Conservation (phyloP, 2,329 filamentous ascomycete genomes). For the Aureobasidium sp. region DNA sequence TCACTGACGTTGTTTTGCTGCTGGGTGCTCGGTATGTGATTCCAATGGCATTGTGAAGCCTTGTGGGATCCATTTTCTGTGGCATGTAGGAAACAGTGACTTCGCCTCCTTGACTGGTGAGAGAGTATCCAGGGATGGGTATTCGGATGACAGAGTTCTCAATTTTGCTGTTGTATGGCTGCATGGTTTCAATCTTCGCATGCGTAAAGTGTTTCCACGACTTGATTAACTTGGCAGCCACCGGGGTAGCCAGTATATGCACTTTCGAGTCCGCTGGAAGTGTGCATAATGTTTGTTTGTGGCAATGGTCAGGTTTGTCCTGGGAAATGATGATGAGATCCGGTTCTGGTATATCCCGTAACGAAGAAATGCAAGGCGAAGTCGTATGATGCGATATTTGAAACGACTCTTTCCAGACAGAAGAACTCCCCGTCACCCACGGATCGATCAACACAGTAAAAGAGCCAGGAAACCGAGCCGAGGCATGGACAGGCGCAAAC, state of each 20-base stretch:
- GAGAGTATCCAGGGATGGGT: slow-evolving; percentile 47
- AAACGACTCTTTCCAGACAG: slow-evolving; percentile 55
- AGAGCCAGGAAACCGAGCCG: slow-evolving; percentile 38
- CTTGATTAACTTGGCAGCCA: slow-evolving; percentile 57
- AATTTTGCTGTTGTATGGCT: slow-evolving; percentile 36
- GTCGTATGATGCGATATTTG: slow-evolving; percentile 52
- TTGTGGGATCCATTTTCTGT: slow-evolving; percentile 53
- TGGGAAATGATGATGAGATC: slow-evolving; percentile 55
- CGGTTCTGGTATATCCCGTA: slow-evolving; percentile 46
- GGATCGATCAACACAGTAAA: slow-evolving; percentile 68
- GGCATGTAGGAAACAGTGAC: slow-evolving; percentile 63
- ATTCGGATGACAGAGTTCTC: slow-evolving; percentile 41
- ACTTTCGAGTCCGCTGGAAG: slow-evolving; percentile 51
- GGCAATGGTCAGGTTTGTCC: slow-evolving; percentile 62
- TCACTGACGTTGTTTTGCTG: slow-evolving; percentile 30
- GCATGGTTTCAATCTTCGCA: slow-evolving; percentile 37
- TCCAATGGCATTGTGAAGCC: slow-evolving; percentile 59
- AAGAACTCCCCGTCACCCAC: slow-evolving; percentile 57
- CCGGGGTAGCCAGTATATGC: slow-evolving; percentile 59
- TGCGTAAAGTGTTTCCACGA: slow-evolving; percentile 63
- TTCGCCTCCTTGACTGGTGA: slow-evolving; percentile 54
- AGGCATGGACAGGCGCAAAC: slow-evolving; percentile 35
- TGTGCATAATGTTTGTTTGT: slow-evolving; percentile 60
- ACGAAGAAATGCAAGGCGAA: slow-evolving; percentile 51
- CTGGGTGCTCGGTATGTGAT: slow-evolving; percentile 63